Conservation (phyloP, 306 rosid genomes). For the Lupinus albus region DNA sequence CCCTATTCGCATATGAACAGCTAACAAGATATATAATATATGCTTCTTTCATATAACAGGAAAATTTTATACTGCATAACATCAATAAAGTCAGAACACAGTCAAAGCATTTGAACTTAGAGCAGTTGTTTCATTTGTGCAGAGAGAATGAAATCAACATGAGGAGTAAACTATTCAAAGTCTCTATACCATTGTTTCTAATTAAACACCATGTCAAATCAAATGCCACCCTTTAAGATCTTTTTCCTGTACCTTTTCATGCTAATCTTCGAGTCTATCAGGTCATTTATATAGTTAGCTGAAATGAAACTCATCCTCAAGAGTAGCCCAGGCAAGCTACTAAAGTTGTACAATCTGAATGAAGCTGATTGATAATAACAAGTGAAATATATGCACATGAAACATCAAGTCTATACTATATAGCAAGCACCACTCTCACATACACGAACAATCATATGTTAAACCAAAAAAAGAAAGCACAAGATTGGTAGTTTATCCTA, state of each 20-base stretch:
- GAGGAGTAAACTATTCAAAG: constrained; percentile 30
- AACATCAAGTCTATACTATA: constrained; percentile 30
- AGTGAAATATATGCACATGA: constrained; percentile 41
- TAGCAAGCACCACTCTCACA: not conserved
- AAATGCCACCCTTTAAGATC: constrained; percentile 22
- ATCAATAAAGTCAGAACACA: constrained; percentile 32
- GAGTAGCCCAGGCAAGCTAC: constrained; percentile 2
- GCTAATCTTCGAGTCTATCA: constrained; percentile 33
- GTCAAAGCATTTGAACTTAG: constrained; percentile 15
- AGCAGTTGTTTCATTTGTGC: constrained; percentile 24
- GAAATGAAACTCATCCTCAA: not conserved
- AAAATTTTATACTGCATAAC: constrained; percentile 11
- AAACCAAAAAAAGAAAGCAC: constrained; percentile 32
- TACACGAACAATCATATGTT: not conserved
- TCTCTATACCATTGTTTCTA: constrained; percentile 6
- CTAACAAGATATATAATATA: constrained; percentile 22
- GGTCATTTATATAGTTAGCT: constrained; percentile 18
- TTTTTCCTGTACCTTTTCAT: constrained; percentile 2
- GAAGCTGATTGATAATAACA: constrained; percentile 6
- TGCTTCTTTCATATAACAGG: constrained; percentile 30
- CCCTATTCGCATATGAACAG: constrained; percentile 27
- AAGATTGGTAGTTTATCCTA: constrained; percentile 19
- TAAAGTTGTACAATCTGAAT: constrained; percentile 27
- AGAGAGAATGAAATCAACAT: constrained; percentile 20
- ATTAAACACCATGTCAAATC: constrained; percentile 21